A percentile compares a stretch with the other conserved stretches of the same genome.
Evolutionary conservation across 768 basidiomycete species (phyloP).

Genomic region (Termitomyces eurrhizus): DNA sequence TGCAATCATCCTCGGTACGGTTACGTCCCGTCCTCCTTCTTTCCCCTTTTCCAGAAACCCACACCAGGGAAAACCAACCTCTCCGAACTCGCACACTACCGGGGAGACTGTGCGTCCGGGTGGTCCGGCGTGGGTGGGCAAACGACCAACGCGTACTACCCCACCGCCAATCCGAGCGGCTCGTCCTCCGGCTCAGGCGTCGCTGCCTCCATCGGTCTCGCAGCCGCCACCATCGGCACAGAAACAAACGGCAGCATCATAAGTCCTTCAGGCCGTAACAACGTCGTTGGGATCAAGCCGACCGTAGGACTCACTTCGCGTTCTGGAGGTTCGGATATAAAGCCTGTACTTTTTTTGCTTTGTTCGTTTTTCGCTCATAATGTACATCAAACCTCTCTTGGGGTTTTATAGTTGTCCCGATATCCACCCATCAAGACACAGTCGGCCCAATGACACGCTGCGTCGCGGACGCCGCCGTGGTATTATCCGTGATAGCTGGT

Average conservation of each 20-base stretch:
- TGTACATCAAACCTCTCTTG: too few relatives aligned
- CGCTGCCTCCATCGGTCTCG: slow-evolving; percentile 46
- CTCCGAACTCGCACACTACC: slow-evolving; percentile 49
- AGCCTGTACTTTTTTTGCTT: not conserved
- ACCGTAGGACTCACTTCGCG: slow-evolving; percentile 57
- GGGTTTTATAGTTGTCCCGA: slow-evolving; percentile 42
- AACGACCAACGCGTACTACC: slow-evolving; percentile 24
- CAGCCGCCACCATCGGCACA: slow-evolving; percentile 41
- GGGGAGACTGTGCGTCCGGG: slow-evolving; percentile 43
- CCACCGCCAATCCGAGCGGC: slow-evolving; percentile 49
- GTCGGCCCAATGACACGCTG: slow-evolving; percentile 55
- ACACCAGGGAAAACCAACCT: slow-evolving; percentile 49
- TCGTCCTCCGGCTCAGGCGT: slow-evolving; percentile 59
- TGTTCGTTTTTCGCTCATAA: not conserved
- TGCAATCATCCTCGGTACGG: slow-evolving; percentile 40
- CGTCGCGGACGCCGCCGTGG: slow-evolving; percentile 48
- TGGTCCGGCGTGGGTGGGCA: slow-evolving; percentile 30
- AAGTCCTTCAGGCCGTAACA: slow-evolving; percentile 48
- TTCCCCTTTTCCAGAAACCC: not conserved
- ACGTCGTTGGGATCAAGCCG: slow-evolving; percentile 56
- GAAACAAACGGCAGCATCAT: slow-evolving; percentile 55
- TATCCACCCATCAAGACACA: slow-evolving; percentile 53
- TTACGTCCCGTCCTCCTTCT: not conserved
- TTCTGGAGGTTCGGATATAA: slow-evolving; percentile 41
- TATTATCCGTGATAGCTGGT: slow-evolving; percentile 53